Evolutionary conservation across 1,284 basidiomycete species (phyloP), one percentile per base, ranked within the genome.

Genomic region (Malassezia japonica): DNA sequence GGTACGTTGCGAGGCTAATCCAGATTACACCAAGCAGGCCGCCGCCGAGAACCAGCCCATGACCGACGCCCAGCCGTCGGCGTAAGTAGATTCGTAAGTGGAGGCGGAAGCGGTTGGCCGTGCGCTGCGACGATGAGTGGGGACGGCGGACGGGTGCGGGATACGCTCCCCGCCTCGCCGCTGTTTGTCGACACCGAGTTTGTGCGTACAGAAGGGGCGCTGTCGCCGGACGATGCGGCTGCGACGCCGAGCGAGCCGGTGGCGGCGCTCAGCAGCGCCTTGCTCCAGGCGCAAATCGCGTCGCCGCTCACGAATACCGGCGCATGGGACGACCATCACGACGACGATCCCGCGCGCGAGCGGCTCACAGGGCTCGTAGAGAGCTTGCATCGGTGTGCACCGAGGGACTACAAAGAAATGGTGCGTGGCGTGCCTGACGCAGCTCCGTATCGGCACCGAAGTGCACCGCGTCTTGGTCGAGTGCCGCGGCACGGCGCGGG

Each of bases 1-100:
- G 73, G 56, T 57, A 25, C n/a, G 27, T 10, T 6, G 1, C 23
- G 7, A 15, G 24, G 28, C 32, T 5, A 44, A 20, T 16, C 16
- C 25, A 50, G 54, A 65, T 48, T 65, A 65, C 59, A 58, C 63
- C 51, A 62, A 62, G 55, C 61, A 64, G 46, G 56, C 47, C 51
- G 50, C 50, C 34, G 10, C 40, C 4, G 51, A 54, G 47, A 56
- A 52, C 46, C 51, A 52, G 7, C 45, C 50, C 3, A 48, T 48
- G 50, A 31, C 47, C 16, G 50, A 48, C 16, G 50, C 50, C 5
- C 43, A 34, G 43, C 13, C 50, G n/a, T 16, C 36, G 23, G 42
- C 48, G 12, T 46, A 51, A 21, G 20, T 29, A 32, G 25, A 24
- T 12, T 16, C 15, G n/a, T n/a, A n/a, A n/a, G n/a, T n/a, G n/a